Evolutionary conservation across 805 yeast genomes (phyloP), one percentile per base, ranked within the genome.

Genomic region (Cyberlindnera meyerae): DNA sequence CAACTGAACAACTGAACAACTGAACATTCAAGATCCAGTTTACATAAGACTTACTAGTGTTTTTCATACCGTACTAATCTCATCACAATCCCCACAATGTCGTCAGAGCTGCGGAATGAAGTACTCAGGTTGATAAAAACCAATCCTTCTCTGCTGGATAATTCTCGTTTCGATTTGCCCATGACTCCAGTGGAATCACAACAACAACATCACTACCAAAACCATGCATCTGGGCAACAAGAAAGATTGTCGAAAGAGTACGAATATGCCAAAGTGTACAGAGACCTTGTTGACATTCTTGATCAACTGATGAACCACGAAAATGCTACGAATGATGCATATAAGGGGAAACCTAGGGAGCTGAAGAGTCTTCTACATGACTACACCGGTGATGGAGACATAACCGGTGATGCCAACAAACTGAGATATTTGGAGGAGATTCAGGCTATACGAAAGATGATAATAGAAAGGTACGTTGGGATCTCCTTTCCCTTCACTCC

Each of bases 391-490:
- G 30, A 29, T 6, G 42, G 35, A 0, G 36, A 43, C 18, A 16
- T 18, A 11, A 13, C 26, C 8, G 28, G 35, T 4, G 33, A 38
- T 16, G 38, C 29, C 29, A 36, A 41, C 31, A 39, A 34, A 14
- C 14, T 42, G 15, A 20, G 9, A 15, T 29, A 42, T n/a, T 29
- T 39, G 6, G 29, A 37, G 24, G 42, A 42, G 29, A 37, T 41
- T 11, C 40, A 33, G 15, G 15, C 32, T 4, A 35, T 49, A 8
- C 15, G 54, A 27, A 40, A 38, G 18, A 40, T 48, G 8, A 40
- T 48, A 3, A 31, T 48, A n/a, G 51, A 43, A 14, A 48, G 38
- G 42, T 39, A 27, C 18, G 42, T 21, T 11, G 11, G 7, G 22
- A 20, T 8, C 9, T 20, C 22, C 22, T 20, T n/a, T n/a, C n/a